A percentile compares a stretch with the other conserved stretches of the same genome.
Evolutionary conservation across 2,329 filamentous ascomycete species (phyloP).

Genomic region (Spiromastix sp.): DNA sequence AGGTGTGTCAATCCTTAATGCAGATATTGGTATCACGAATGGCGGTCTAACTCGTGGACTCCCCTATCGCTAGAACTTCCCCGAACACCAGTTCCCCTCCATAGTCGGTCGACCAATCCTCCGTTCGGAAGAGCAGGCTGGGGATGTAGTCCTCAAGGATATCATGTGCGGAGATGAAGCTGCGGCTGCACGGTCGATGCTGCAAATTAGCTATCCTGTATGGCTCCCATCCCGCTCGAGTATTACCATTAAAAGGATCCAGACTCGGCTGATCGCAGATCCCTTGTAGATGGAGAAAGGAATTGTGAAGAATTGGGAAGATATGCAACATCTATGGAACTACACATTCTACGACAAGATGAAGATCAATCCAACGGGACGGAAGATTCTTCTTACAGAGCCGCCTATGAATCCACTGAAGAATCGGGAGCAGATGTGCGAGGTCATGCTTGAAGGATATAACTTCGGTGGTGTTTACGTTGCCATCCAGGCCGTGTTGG

Average conservation of each 20-base stretch:
- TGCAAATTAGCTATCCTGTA: constrained; percentile 94
- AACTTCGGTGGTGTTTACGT: constrained; percentile 95
- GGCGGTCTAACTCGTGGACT: constrained; percentile 2
- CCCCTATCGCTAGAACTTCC: constrained; percentile 68
- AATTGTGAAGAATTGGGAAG: constrained; percentile 98
- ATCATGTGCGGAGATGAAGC: constrained; percentile 99
- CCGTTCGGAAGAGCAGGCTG: constrained; percentile 82
- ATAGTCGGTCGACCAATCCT: constrained; percentile 97
- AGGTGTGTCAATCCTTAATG: constrained; percentile 37
- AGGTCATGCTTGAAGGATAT: constrained; percentile 99
- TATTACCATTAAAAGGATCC: not conserved
- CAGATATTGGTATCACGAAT: constrained; percentile 2
- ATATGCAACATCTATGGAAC: constrained; percentile 99
- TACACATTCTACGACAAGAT: constrained; percentile 98
- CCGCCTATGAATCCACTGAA: constrained; percentile 95
- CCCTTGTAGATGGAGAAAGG: constrained; percentile 82
- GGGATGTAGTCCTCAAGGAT: constrained; percentile 73
- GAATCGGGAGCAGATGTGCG: constrained; percentile 96
- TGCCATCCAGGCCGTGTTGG: constrained; percentile 92
- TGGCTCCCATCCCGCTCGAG: constrained; percentile 19
- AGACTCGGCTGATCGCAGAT: constrained; percentile 7
- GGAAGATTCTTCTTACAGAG: constrained; percentile 96
- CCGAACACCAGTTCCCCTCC: constrained; percentile 95
- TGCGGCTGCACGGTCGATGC: constrained; percentile 87
- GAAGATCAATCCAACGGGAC: constrained; percentile 76